Percentiles rank a stretch among this genome's conserved stretches.
Evolutionary conservation across 2,329 filamentous ascomycete species (phyloP).

Genomic region (Hymenotorrendiella dingleyae): DNA sequence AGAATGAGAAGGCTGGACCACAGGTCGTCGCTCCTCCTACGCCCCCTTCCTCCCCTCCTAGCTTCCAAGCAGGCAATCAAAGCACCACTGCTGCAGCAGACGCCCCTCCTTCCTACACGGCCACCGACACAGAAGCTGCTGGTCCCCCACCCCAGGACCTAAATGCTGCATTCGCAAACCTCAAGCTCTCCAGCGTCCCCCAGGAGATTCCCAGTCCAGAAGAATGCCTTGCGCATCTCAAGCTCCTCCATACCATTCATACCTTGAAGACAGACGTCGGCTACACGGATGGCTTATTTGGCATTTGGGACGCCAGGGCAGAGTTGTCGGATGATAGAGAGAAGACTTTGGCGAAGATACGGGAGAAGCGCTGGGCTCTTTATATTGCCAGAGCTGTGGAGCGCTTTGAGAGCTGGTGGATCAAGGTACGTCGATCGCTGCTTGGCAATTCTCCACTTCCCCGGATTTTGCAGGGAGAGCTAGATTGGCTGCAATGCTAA

Average conservation of each 20-base stretch:
- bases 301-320: conserved; percentile 44
- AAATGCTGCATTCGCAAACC: conserved; percentile 33
- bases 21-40: no score
- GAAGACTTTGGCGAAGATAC: conserved; percentile 45
- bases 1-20: no score
- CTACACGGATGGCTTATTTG: conserved; percentile 61
- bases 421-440: no score
- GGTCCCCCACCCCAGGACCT: conserved; percentile 20
- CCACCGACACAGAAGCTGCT: conserved; percentile 10
- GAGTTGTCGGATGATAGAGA: conserved; percentile 33
- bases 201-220: conserved; percentile 39
- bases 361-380: conserved; percentile 69
- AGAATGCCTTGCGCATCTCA: conserved; percentile 67
- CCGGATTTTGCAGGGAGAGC: no score
- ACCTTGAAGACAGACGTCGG: conserved; percentile 61
- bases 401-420: conserved; percentile 64
- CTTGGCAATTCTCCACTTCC: no score
- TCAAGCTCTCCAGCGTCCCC: conserved; percentile 30
- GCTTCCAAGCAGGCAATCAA: no score
- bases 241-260: conserved; percentile 63
- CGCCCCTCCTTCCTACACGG: conserved; percentile 16
- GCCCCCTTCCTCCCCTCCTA: not conserved
- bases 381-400: conserved; percentile 63
- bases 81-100: not conserved
- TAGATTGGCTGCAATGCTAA: no score